phyloP scores from a whole-genome alignment of 495 filamentous ascomycete genomes.

The Wilcoxina mikolae region DNA sequence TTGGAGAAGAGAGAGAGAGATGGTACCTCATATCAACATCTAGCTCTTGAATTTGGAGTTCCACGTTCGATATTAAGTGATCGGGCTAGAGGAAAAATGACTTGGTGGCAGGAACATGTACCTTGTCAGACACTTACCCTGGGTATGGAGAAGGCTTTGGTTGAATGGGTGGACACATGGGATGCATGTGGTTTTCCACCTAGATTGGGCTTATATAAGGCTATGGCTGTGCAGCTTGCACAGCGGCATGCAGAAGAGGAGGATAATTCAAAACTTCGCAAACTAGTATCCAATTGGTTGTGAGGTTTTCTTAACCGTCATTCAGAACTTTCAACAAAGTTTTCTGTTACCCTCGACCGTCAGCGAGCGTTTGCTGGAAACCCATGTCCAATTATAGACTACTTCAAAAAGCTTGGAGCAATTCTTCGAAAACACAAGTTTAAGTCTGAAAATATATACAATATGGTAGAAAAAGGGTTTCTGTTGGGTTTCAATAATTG shows the following conservation, averaged over 20 bases:
- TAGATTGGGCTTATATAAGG: background rate
- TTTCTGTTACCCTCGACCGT: background rate
- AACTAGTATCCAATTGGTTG: background rate
- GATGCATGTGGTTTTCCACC: background rate
- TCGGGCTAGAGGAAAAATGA: background rate
- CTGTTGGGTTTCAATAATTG: background rate
- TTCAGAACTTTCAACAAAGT: background rate
- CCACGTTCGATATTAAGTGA: background rate
- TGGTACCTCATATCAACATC: background rate
- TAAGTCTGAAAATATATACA: background rate
- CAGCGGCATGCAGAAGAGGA: background rate
- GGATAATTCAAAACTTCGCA: background rate
- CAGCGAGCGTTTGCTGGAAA: background rate
- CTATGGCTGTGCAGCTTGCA: background rate
- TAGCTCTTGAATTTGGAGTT: background rate
- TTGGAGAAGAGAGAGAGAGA: background rate
- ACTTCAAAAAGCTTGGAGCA: background rate
- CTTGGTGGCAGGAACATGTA: no score
- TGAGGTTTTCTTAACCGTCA: no score
- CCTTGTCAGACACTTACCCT: background rate
- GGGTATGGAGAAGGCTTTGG: background rate
- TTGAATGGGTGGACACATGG: background rate
- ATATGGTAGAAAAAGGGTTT: background rate
- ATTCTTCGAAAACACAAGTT: background rate
- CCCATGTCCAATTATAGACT: background rate